Conservation (phyloP, 1,139 yeast species). For the Hanseniaspora uvarum region DNA sequence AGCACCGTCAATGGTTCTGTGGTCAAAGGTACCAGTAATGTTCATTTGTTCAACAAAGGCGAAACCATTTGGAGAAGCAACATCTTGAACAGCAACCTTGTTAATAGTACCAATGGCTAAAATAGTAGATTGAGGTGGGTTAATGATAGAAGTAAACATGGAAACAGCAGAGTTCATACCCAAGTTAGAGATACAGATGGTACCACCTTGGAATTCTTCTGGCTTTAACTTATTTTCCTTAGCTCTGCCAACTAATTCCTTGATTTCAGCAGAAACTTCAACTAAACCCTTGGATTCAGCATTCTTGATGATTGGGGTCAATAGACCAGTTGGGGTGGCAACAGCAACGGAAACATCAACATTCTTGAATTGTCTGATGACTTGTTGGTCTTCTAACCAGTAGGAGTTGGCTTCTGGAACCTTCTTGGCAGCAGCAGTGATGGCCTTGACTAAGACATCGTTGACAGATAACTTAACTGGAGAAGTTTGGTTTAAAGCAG, state of each 20-base stretch:
- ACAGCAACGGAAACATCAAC: conserved; percentile 98
- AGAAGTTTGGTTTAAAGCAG: conserved; percentile 74
- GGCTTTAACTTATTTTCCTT: conserved; percentile 85
- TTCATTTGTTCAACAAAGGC: conserved; percentile 83
- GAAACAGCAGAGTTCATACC: conserved; percentile 96
- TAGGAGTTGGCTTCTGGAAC: conserved; percentile 92
- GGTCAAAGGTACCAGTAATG: conserved; percentile 95
- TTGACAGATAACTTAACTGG: conserved; percentile 87
- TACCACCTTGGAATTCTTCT: conserved; percentile 98
- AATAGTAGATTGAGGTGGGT: conserved; percentile 94
- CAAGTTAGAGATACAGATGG: conserved; percentile 93
- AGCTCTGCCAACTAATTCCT: conserved; percentile 93
- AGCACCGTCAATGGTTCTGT: conserved; percentile 95
- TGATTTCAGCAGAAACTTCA: conserved; percentile 68
- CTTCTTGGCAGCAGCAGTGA: conserved; percentile 77
- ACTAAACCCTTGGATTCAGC: conserved; percentile 82
- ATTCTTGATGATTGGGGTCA: conserved; percentile 86
- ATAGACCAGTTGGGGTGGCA: conserved; percentile 93
- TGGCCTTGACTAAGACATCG: conserved; percentile 88
- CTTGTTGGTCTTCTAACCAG: conserved; percentile 82
- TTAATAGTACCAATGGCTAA: conserved; percentile 89
- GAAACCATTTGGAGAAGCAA: conserved; percentile 81
- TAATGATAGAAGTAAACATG: conserved; percentile 87
- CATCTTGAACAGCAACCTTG: conserved; percentile 88
- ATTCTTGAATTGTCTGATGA: conserved; percentile 80